Percentiles rank a stretch among this genome's conserved stretches.
Evolutionary conservation across 148 eudicot species (phyloP).

Genomic region (Rhododendron griersonianum): DNA sequence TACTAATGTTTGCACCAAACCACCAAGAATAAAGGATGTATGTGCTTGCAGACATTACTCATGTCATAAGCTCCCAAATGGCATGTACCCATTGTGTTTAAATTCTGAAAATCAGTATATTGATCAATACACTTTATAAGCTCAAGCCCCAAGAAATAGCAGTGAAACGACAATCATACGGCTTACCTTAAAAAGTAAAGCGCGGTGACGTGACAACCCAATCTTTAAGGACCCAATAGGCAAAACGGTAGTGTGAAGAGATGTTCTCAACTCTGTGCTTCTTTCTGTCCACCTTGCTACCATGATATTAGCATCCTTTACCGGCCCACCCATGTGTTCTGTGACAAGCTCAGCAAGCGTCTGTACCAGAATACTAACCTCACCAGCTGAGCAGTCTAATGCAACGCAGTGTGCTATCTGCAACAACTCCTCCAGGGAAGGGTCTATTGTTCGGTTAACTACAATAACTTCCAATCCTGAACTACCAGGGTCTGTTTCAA

Average conservation of each 20-base stretch:
- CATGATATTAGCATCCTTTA: constrained; percentile 70
- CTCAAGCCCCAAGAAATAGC: neutral
- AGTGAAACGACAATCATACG: constrained; percentile 14
- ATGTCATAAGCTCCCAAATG: neutral
- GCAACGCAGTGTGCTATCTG: constrained; percentile 86
- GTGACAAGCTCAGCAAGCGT: constrained; percentile 92
- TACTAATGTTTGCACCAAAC: neutral
- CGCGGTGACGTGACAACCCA: constrained; percentile 92
- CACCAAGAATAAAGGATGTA: neutral
- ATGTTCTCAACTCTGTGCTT: constrained; percentile 74
- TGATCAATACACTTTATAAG: neutral
- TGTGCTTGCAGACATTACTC: neutral
- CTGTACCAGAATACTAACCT: constrained; percentile 54
- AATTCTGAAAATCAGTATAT: neutral
- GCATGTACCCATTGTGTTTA: neutral
- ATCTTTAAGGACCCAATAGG: constrained; percentile 83
- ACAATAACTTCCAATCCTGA: constrained; percentile 84
- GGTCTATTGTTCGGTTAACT: constrained; percentile 79
- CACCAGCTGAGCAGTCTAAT: constrained; percentile 63
- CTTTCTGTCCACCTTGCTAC: constrained; percentile 79
- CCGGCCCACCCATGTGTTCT: constrained; percentile 93
- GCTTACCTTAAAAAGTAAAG: constrained; percentile 93
- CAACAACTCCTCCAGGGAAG: constrained; percentile 77
- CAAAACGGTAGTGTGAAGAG: constrained; percentile 78
- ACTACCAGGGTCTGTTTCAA: constrained; percentile 66